phyloP scores from a whole-genome alignment of 2,329 filamentous ascomycete genomes.

The Thielaviopsis ethacetica region DNA sequence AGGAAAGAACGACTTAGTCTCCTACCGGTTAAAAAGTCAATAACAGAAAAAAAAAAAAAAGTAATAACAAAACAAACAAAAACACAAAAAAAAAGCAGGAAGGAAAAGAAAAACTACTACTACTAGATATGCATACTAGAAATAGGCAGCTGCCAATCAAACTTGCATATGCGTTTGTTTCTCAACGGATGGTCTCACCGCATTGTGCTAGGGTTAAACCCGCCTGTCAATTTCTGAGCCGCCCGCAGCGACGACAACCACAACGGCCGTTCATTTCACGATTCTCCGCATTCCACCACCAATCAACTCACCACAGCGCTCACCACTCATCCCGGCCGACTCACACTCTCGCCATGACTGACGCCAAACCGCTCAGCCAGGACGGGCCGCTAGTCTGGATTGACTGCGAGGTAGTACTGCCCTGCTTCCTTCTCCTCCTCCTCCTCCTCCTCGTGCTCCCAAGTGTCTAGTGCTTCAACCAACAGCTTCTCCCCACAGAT shows the following conservation, averaged over 20 bases:
- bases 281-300: neutral
- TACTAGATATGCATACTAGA: too few relatives aligned
- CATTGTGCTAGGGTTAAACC: neutral
- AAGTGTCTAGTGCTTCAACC: neutral
- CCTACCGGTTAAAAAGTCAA: neutral
- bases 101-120: too few relatives aligned
- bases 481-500: slow-evolving; percentile 57
- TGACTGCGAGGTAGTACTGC: slow-evolving; percentile 46
- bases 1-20: neutral
- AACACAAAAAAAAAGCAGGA: neutral
- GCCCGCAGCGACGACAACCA: neutral
- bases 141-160: too few relatives aligned
- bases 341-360: neutral
- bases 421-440: neutral
- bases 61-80: neutral
- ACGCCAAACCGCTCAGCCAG: neutral
- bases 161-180: too few relatives aligned
- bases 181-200: too few relatives aligned
- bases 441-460: neutral
- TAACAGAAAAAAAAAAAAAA: neutral
- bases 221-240: neutral
- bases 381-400: slow-evolving; percentile 68
- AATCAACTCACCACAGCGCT: neutral
- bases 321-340: too few relatives aligned
- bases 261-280: neutral